phyloP scores from a whole-genome alignment of 2,329 filamentous ascomycete species.

The Penicillium aurantiogriseum region DNA sequence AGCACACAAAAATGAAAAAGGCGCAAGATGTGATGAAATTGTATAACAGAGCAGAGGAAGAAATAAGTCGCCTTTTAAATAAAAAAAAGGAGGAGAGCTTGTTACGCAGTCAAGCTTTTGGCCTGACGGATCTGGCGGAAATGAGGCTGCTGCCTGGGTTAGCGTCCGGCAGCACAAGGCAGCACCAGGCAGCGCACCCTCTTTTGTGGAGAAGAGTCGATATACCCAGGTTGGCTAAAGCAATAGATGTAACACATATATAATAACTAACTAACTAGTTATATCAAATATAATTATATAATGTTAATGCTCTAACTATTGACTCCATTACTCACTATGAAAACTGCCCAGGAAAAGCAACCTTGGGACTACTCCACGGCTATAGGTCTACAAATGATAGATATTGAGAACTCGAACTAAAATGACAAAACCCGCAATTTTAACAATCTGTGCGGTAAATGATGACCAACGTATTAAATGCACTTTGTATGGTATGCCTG shows the following conservation, averaged over 20 bases:
- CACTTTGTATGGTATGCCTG: too few relatives aligned
- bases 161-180: not conserved
- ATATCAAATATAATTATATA: too few relatives aligned
- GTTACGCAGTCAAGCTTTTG: not conserved
- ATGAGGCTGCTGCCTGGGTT: constrained; percentile 3
- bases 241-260: not conserved
- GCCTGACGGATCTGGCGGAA: not conserved
- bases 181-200: constrained; percentile 2
- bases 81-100: not conserved
- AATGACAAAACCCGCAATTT: too few relatives aligned
- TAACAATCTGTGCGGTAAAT: too few relatives aligned
- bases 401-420: too few relatives aligned
- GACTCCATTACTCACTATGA: too few relatives aligned
- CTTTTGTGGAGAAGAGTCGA: not conserved
- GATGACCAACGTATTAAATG: too few relatives aligned
- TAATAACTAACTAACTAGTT: too few relatives aligned
- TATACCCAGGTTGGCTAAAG: not conserved
- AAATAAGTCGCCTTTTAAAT: not conserved
- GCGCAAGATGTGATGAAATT: not conserved
- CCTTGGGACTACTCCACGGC: too few relatives aligned
- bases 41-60: not conserved
- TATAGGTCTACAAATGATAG: too few relatives aligned
- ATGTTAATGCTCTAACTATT: too few relatives aligned
- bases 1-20: not conserved
- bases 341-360: too few relatives aligned